Conservation (phyloP, 73 alveolate species). For the Paramecium sexaurelia region DNA sequence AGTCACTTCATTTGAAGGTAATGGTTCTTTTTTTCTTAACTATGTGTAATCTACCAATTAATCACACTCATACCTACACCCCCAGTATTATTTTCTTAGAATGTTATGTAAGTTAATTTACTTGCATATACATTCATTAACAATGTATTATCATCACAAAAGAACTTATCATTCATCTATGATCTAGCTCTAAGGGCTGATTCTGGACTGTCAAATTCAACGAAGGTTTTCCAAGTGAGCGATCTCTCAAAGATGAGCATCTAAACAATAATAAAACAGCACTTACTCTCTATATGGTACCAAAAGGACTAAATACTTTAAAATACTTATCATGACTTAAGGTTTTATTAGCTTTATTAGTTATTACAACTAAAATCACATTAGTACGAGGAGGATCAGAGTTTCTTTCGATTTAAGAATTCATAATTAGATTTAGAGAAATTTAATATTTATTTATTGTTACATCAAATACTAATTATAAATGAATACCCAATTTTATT, state of each 20-base stretch:
- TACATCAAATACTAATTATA: background rate
- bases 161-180: constrained; percentile 20
- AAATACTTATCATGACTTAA: constrained; percentile 45
- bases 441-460: background rate
- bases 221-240: constrained; percentile 47
- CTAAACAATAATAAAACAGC: background rate
- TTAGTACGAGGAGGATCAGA: constrained; percentile 52
- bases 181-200: constrained; percentile 27
- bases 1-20: background rate
- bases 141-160: constrained; percentile 41
- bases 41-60: constrained; percentile 6
- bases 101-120: constrained; percentile 31
- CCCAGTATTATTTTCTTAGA: constrained; percentile 44
- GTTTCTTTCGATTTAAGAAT: constrained; percentile 24
- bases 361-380: constrained; percentile 30
- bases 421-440: constrained; percentile 44
- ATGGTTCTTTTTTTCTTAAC: background rate
- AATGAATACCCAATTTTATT: background rate
- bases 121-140: constrained; percentile 44
- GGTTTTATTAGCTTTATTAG: constrained; percentile 41
- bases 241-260: constrained; percentile 59
- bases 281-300: constrained; percentile 34
- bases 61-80: constrained; percentile 28
- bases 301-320: constrained; percentile 47
- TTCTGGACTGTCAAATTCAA: constrained; percentile 34